phyloP scores from a whole-genome alignment of 176 grass and related monocot species.

The Carex parvula region DNA sequence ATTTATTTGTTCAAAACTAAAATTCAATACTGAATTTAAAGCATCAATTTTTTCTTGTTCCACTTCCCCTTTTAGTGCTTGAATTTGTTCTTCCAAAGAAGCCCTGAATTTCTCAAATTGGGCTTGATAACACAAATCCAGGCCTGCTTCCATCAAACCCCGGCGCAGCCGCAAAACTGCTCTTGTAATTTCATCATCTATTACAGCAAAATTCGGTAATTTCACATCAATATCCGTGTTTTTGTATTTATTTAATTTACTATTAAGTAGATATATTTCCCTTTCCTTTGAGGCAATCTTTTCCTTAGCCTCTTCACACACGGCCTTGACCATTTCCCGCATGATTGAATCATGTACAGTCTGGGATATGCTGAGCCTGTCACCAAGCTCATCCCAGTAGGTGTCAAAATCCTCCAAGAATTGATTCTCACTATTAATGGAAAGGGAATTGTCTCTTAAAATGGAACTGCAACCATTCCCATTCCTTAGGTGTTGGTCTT shows the following conservation, averaged over 20 bases:
- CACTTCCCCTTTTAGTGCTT: slow-evolving; percentile 29
- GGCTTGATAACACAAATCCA: slow-evolving; percentile 23
- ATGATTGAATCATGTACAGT: slow-evolving; percentile 35
- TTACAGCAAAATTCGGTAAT: slow-evolving; percentile 24
- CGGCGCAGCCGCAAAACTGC: slow-evolving; percentile 1
- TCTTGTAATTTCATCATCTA: slow-evolving; percentile 29
- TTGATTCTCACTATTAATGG: slow-evolving; percentile 29
- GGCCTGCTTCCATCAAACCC: slow-evolving; percentile 18
- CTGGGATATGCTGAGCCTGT: slow-evolving; percentile 33
- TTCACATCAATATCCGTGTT: slow-evolving; percentile 14
- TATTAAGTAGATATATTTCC: slow-evolving; percentile 29
- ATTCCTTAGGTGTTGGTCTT: not conserved
- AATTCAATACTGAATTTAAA: slow-evolving; percentile 24
- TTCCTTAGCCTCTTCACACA: slow-evolving; percentile 34
- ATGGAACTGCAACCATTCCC: not conserved
- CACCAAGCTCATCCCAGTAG: slow-evolving; percentile 43
- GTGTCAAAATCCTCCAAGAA: slow-evolving; percentile 39
- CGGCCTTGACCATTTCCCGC: slow-evolving; percentile 35
- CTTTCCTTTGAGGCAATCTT: slow-evolving; percentile 37
- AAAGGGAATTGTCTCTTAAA: not conserved
- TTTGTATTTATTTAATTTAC: slow-evolving; percentile 20
- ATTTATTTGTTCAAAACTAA: slow-evolving; percentile 40
- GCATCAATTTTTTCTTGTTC: slow-evolving; percentile 37
- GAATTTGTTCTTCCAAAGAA: slow-evolving; percentile 35
- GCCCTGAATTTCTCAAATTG: slow-evolving; percentile 25